Evolutionary conservation across 2,329 filamentous ascomycete species (phyloP), one percentile per base, ranked within the genome.

Genomic region (Colletotrichum sp.): DNA sequence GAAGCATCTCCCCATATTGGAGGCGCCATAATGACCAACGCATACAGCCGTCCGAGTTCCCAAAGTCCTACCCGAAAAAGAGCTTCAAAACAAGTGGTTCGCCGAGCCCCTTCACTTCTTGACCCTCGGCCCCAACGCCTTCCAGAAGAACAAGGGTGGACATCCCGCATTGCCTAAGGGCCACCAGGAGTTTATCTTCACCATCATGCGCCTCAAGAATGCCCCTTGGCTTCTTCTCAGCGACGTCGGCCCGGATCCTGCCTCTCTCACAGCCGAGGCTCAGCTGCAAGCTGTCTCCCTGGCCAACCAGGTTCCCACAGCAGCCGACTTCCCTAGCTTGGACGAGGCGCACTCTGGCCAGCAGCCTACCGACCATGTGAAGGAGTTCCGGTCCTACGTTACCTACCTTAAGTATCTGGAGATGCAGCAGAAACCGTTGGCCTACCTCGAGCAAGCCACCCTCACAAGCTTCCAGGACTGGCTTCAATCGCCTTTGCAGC

Each of bases 401-500:
- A 92, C 92, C 6, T 99, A 99, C 82, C 88, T 99, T 75, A 91
- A 94, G 78, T 94, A 97, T 85, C 87, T 99, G 1, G 96, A 99
- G 83, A 90, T 92, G 64, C 94, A 95, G 75, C 96, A 99, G 81
- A 93, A 93, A 10, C 88, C 93, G 1, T 87, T 89, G 71, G 86
- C 86, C 1, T 83, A 84, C 8, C 84, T 92, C 6, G 90, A 92
- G 80, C 87, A 87, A 18, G 84, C 86, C 3, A 89, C 88, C 2
- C 82, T 92, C 72, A 89, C 87, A 6, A 90, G 87, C 79, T 90
- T 92, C 91, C 98, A 99, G 81, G 97, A 99, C 84, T 99, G 97
- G 89, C 89, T 99, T 13, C 97, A 99, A 84, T 96, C 96, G 3
- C 97, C 97, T 4, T 88, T 99, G 55, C 98, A 99, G 83, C 97